phyloP scores from a whole-genome alignment of 2,329 filamentous ascomycete genomes.

The Xylaria arbuscula region DNA sequence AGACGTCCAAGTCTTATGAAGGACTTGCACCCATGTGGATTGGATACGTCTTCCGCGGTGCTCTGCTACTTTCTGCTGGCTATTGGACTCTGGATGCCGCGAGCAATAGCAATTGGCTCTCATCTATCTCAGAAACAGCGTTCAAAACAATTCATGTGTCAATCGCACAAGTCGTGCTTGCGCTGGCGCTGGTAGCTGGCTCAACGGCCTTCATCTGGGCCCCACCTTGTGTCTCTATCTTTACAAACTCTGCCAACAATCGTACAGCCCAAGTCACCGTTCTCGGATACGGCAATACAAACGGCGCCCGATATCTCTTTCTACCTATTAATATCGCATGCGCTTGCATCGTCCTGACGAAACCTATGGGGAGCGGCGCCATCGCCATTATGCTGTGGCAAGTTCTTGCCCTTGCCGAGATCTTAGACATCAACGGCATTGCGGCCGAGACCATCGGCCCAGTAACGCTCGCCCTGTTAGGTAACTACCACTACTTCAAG shows the following conservation, averaged over 20 bases:
- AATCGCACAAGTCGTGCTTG: constrained; percentile 83
- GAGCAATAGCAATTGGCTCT: constrained; percentile 85
- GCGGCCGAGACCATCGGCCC: constrained; percentile 82
- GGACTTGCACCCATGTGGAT: constrained; percentile 88
- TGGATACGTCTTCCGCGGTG: constrained; percentile 79
- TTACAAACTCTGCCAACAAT: constrained; percentile 59
- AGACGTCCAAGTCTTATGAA: constrained; percentile 86
- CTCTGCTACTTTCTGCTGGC: constrained; percentile 77
- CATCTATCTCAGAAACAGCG: constrained; percentile 64
- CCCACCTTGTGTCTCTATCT: constrained; percentile 83
- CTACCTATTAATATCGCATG: constrained; percentile 82
- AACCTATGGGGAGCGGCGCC: constrained; percentile 92
- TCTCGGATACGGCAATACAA: constrained; percentile 91
- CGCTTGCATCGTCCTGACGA: constrained; percentile 83
- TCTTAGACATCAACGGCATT: constrained; percentile 69
- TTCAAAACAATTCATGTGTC: constrained; percentile 81
- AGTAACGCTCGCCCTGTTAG: constrained; percentile 85
- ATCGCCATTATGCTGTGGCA: constrained; percentile 88
- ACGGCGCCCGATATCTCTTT: constrained; percentile 89
- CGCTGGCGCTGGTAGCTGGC: constrained; percentile 83
- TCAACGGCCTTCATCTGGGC: constrained; percentile 87
- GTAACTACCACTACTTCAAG: constrained; percentile 96
- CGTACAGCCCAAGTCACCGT: constrained; percentile 74
- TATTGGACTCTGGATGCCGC: constrained; percentile 94
- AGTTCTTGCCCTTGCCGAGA: constrained; percentile 79